phyloP scores from a whole-genome alignment of 306 rosid genomes.

The Myrica gale region DNA sequence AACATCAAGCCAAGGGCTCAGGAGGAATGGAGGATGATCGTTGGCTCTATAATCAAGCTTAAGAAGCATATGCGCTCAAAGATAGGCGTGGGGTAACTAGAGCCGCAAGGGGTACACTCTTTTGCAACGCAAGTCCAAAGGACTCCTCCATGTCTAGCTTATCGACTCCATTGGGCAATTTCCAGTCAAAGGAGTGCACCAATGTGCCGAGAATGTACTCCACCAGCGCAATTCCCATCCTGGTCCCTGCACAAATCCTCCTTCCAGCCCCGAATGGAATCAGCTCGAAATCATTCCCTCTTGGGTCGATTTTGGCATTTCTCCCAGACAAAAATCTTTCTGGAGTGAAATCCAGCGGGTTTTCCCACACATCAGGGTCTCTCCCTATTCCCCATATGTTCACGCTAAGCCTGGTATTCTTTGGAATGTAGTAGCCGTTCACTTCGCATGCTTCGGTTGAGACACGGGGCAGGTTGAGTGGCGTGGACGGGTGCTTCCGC shows the following conservation, averaged over 20 bases:
- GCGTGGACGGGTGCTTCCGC: slow-evolving; percentile 49
- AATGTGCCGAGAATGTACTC: slow-evolving; percentile 45
- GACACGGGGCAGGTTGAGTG: slow-evolving; percentile 45
- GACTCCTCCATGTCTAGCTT: slow-evolving; percentile 46
- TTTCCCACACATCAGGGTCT: slow-evolving; percentile 51
- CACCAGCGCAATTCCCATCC: slow-evolving; percentile 41
- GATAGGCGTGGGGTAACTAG: slow-evolving; percentile 33
- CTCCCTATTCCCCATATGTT: slow-evolving; percentile 58
- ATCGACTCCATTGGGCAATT: slow-evolving; percentile 26
- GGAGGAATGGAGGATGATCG: not conserved
- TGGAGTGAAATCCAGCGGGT: slow-evolving; percentile 40
- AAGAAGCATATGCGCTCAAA: slow-evolving; percentile 33
- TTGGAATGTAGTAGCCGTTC: slow-evolving; percentile 43
- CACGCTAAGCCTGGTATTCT: slow-evolving; percentile 40
- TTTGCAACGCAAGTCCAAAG: slow-evolving; percentile 48
- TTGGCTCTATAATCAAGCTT: not conserved
- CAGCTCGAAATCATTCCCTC: slow-evolving; percentile 47
- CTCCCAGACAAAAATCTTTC: slow-evolving; percentile 38
- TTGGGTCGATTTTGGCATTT: slow-evolving; percentile 33
- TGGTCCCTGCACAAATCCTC: slow-evolving; percentile 49
- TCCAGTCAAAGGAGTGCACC: slow-evolving; percentile 53
- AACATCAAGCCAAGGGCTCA: not conserved
- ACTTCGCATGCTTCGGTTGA: slow-evolving; percentile 38
- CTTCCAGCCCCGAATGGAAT: slow-evolving; percentile 56
- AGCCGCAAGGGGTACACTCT: slow-evolving; percentile 40